Percentiles rank a stretch among this genome's conserved stretches.
phyloP scores from a whole-genome alignment of 2,329 filamentous ascomycete genomes.

The Aspergillus texensis region DNA sequence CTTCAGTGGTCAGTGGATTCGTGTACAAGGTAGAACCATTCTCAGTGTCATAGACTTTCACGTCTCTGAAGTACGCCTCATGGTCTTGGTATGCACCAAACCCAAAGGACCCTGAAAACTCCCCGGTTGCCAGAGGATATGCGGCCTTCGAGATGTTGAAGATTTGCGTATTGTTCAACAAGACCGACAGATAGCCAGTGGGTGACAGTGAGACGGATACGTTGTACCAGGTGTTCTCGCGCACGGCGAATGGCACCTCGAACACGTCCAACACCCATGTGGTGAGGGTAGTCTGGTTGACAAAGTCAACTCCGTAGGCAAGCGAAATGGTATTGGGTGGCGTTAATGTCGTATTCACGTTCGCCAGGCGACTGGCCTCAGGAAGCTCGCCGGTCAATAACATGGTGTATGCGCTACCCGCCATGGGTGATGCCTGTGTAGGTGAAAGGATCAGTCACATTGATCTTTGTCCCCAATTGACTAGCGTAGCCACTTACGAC shows the following conservation, averaged over 20 bases:
- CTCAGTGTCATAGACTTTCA: slow-evolving; percentile 11
- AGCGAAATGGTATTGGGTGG: background rate
- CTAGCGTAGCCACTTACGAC: background rate
- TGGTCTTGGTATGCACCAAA: slow-evolving; percentile 26
- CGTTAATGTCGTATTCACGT: background rate
- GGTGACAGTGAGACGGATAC: background rate
- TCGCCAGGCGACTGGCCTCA: background rate
- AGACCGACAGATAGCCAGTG: background rate
- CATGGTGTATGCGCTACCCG: background rate
- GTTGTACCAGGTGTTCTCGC: background rate
- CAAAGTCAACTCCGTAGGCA: background rate
- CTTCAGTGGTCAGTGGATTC: slow-evolving; percentile 12
- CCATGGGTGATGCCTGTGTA: background rate
- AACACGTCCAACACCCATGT: background rate
- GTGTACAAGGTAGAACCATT: slow-evolving; percentile 19
- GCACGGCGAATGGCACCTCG: background rate
- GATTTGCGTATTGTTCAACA: background rate
- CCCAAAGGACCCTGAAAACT: background rate
- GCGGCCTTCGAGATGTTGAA: background rate
- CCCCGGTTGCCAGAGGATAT: background rate
- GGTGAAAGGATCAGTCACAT: background rate
- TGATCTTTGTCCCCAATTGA: rapidly evolving
- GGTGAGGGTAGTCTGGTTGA: background rate
- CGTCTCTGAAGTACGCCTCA: slow-evolving; percentile 17
- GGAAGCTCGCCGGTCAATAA: background rate